Evolutionary conservation across 345 rosid species (phyloP).

Genomic region (Rhodamnia argentea): DNA sequence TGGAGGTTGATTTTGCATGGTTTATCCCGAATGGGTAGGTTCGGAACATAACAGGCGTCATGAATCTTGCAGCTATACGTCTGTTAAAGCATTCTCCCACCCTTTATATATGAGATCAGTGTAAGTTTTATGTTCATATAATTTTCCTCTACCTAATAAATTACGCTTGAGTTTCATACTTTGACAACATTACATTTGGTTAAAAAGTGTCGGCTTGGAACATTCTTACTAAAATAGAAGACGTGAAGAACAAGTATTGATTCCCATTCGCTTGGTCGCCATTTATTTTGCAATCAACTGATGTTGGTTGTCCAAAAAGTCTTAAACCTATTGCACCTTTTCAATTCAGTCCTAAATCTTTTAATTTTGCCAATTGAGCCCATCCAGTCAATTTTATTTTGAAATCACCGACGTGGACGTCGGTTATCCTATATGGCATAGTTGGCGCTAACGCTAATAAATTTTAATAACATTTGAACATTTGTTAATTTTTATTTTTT

Average conservation of each 20-base stretch:
- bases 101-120: background rate
- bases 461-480: too few relatives aligned
- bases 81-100: background rate
- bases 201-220: too few relatives aligned
- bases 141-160: background rate
- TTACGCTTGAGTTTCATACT: background rate
- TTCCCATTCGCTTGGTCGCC: background rate
- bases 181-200: background rate
- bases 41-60: background rate
- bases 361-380: too few relatives aligned
- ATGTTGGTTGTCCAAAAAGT: background rate
- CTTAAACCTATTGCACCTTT: too few relatives aligned
- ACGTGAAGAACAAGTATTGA: background rate
- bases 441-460: too few relatives aligned
- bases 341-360: too few relatives aligned
- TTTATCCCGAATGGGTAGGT: background rate
- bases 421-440: too few relatives aligned
- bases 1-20: background rate
- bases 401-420: too few relatives aligned
- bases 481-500: too few relatives aligned
- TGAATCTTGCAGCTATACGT: background rate
- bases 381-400: too few relatives aligned
- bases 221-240: too few relatives aligned
- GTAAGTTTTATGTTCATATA: background rate
- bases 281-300: background rate